Evolutionary conservation across 2,329 filamentous ascomycete genomes (phyloP).

Genomic region (Hymenoscyphus salicellus): DNA sequence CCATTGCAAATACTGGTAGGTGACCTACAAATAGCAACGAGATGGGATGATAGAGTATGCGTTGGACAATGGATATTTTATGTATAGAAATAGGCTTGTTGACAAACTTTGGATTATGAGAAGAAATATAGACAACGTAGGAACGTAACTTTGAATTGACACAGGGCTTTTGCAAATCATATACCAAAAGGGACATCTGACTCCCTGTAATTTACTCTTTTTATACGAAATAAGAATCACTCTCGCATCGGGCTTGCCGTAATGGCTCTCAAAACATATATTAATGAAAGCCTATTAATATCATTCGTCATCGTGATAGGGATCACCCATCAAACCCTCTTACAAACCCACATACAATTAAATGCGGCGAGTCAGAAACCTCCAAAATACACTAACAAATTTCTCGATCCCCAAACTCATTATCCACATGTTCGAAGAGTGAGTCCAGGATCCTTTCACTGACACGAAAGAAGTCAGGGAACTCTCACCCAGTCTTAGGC

Average conservation of each 20-base stretch:
- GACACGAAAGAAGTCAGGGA: not conserved
- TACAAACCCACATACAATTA: not conserved
- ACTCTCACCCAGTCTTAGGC: not conserved
- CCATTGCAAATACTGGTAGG: not conserved
- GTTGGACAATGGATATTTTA: no score
- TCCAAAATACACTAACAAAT: not conserved
- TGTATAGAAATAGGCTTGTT: not conserved
- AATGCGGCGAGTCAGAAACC: not conserved
- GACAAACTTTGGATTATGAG: not conserved
- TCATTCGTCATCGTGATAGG: not conserved
- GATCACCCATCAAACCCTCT: not conserved
- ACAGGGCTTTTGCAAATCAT: no score
- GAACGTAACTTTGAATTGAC: not conserved
- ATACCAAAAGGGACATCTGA: no score
- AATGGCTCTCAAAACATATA: no score
- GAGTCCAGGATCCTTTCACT: not conserved
- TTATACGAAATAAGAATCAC: no score
- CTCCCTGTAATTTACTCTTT: no score
- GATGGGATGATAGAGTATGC: no score
- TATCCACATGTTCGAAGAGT: not conserved
- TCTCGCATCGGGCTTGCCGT: no score
- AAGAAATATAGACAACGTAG: not conserved
- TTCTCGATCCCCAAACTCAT: not conserved
- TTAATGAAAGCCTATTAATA: not conserved
- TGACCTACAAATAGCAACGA: no score